Base-by-base conservation (phyloP, 75 land plant species). In the Gnetum montanum region DNA sequence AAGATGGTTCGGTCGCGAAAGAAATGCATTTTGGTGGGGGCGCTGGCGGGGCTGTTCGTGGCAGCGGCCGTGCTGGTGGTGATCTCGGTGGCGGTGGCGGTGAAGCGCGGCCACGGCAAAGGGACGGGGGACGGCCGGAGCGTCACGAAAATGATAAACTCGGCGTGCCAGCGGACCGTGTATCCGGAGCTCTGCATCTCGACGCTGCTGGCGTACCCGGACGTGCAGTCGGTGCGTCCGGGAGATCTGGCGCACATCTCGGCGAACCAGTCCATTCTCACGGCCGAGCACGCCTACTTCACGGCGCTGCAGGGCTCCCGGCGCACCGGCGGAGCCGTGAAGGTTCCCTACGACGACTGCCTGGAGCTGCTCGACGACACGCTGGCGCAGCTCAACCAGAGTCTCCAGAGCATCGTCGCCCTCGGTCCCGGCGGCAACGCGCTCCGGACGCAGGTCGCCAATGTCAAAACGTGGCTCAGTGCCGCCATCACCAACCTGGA, bases 381-480 rank as follows among this genome's bases (percentile, higher is more conserved):
- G 22, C 19, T 33, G 12, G 33, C 19, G 6, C 55, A 53, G 4
- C 55, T 53, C 5, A 20, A 20, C 24, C n/a, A n/a, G n/a, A n/a
- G 23, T 25, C 34, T 31, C 22, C 5, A 0, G 20, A 30, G 3
- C 7, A 8, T 28, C 20, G 3, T 3, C 11, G 37, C 31, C 23
- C 18, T 8, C 3, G 8, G 22, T 18, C 4, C 10, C 10, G 1
- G 22, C 12, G 11, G 22, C 24, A 11, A 8, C 13, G 13, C n/a
- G 1, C 13, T 41, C 3, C 31, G 34, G 34, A 13, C 1, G n/a
- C 23, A 33, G 24, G 26, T 43, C 8, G 74, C 46, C 10, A 50
- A 52, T 22, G 54, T 64, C 24, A 58, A 65, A 34, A 69, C 74
- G 3, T 71, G 71, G 71, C 26, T 60, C 23, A 71, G 74, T 58